A percentile compares a stretch with the other conserved stretches of the same genome.
Evolutionary conservation across 345 rosid genomes (phyloP).

Genomic region (Kernera saxatilis): DNA sequence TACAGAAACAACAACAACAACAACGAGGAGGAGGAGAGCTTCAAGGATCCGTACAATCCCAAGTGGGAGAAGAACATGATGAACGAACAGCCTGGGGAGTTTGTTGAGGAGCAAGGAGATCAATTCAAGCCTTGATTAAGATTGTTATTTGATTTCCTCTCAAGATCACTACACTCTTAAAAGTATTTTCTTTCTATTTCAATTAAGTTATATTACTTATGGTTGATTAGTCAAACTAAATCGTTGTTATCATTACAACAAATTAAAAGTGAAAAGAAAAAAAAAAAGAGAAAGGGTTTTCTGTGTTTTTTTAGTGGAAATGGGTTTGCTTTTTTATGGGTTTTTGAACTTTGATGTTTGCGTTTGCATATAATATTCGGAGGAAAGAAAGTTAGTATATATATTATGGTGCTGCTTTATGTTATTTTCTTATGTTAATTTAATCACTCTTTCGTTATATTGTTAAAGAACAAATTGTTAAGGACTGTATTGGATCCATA

Average conservation of each 20-base stretch:
- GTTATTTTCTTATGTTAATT: conserved; percentile 16
- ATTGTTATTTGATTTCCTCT: conserved; percentile 16
- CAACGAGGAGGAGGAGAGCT: conserved; percentile 7
- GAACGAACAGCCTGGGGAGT: conserved; percentile 20
- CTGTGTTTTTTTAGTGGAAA: conserved; percentile 6
- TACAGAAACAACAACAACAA: conserved; percentile 20
- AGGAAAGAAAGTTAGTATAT: conserved; percentile 2
- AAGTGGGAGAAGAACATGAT: conserved; percentile 28
- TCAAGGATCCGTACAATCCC: conserved; percentile 27
- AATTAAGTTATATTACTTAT: conserved; percentile 28
- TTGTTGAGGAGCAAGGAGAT: conserved; percentile 29
- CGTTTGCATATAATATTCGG: conserved; percentile 25
- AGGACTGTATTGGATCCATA: neutral
- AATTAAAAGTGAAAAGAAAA: conserved; percentile 4
- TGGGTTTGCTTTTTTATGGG: conserved; percentile 20
- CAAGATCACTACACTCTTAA: conserved; percentile 22
- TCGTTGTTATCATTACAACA: conserved; percentile 23
- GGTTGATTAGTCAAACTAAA: conserved; percentile 29
- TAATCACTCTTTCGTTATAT: neutral
- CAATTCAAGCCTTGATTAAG: conserved; percentile 29
- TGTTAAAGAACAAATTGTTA: neutral
- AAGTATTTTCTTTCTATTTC: conserved; percentile 9
- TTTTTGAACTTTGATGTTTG: conserved; percentile 19
- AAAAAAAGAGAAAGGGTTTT: neutral
- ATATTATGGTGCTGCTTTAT: conserved; percentile 14